These are phyloP conservation scores for Rhododendron ferrugineum DNA, from an alignment of 148 eudicot genomes.

Conservation along the genomic window DNA sequence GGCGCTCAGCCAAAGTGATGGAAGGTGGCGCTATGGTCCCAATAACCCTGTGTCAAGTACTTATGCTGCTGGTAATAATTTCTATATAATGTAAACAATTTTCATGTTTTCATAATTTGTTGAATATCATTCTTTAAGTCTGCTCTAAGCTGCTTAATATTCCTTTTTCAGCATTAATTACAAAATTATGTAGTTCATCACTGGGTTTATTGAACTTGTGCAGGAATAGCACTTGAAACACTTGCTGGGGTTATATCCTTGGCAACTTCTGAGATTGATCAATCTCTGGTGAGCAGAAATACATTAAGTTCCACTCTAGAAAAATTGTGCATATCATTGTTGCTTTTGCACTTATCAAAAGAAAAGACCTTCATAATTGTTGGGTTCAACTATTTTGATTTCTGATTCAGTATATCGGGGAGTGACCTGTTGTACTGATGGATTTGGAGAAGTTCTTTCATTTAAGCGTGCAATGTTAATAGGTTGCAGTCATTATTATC, in stretches of 20 bases:
- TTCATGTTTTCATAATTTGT: not conserved
- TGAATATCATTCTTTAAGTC: not conserved
- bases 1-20: constrained; percentile 97
- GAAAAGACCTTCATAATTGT: not conserved
- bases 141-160: not conserved
- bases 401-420: not conserved
- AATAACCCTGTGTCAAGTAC: constrained; percentile 84
- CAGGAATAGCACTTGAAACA: constrained; percentile 87
- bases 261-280: constrained; percentile 66
- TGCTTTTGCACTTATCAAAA: not conserved
- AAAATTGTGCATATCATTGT: not conserved
- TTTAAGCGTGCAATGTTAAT: not conserved
- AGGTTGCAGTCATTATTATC: not conserved
- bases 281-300: constrained; percentile 51
- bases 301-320: not conserved
- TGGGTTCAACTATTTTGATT: not conserved
- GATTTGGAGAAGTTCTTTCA: not conserved
- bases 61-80: constrained; percentile 75
- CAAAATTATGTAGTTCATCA: constrained; percentile 1
- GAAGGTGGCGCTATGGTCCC: constrained; percentile 89
- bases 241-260: constrained; percentile 82
- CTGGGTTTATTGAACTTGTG: constrained; percentile 9
- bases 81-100: not conserved
- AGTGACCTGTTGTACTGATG: not conserved
- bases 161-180: not conserved